Percentiles rank a stretch among this genome's conserved stretches.
Conservation (phyloP, 2,329 filamentous ascomycete genomes). For the Colletotrichum magnum region DNA sequence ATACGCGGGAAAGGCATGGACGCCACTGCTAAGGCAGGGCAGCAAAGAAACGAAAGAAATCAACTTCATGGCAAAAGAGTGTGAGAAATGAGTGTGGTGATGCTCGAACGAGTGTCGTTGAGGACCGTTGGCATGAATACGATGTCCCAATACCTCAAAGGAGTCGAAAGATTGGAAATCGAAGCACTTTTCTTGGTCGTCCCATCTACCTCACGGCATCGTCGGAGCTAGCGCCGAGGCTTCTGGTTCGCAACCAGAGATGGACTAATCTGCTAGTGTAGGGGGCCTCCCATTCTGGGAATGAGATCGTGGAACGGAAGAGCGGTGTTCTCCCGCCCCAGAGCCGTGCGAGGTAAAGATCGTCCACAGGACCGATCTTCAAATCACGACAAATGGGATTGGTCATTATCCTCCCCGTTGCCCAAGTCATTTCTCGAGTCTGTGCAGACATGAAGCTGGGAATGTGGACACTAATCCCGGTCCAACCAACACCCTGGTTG, state of each 20-base stretch:
- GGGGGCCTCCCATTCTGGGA: neutral
- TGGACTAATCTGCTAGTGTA: neutral
- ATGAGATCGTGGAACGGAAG: neutral
- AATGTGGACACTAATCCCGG: neutral
- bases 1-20: constrained; percentile 38
- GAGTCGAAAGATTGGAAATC: constrained; percentile 28
- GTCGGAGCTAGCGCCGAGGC: constrained; percentile 7
- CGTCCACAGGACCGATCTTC: neutral
- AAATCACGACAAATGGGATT: constrained; percentile 6
- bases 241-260: neutral
- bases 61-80: constrained; percentile 33
- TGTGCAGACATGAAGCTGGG: neutral
- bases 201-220: constrained; percentile 15
- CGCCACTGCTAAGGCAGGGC: constrained; percentile 26
- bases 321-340: constrained; percentile 2
- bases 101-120: constrained; percentile 21
- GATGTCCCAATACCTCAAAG: neutral
- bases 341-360: neutral
- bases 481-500: neutral
- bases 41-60: constrained; percentile 30
- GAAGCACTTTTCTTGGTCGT: constrained; percentile 13
- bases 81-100: constrained; percentile 11
- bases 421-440: constrained; percentile 5
- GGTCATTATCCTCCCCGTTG: neutral
- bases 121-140: neutral